phyloP scores from a whole-genome alignment of 2,329 filamentous ascomycete species.

The Colletotrichum spaethianum region DNA sequence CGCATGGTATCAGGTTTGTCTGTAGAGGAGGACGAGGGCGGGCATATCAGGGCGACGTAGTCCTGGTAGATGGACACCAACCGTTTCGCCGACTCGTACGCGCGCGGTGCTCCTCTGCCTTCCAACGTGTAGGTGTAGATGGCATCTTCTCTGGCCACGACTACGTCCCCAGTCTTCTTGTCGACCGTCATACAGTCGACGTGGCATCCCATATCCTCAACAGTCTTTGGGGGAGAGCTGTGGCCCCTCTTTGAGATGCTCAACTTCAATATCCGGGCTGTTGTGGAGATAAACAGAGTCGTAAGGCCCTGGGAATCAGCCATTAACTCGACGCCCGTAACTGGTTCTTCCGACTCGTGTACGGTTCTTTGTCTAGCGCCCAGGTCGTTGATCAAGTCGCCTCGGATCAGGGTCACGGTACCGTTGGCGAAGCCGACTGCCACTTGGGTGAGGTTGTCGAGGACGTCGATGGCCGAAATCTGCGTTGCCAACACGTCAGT shows the following conservation, averaged over 20 bases:
- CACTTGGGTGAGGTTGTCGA: slow-evolving; percentile 91
- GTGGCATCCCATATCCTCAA: slow-evolving; percentile 91
- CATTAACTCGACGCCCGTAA: slow-evolving; percentile 89
- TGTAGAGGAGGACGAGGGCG: slow-evolving; percentile 70
- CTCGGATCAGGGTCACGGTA: slow-evolving; percentile 91
- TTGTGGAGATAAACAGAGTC: slow-evolving; percentile 93
- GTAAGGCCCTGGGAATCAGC: slow-evolving; percentile 71
- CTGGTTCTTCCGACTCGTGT: slow-evolving; percentile 95
- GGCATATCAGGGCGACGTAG: slow-evolving; percentile 89
- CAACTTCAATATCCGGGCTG: slow-evolving; percentile 87
- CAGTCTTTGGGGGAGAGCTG: slow-evolving; percentile 86
- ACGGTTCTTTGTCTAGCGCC: slow-evolving; percentile 95
- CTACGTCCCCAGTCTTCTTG: slow-evolving; percentile 82
- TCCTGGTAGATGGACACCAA: slow-evolving; percentile 84
- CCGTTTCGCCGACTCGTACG: slow-evolving; percentile 92
- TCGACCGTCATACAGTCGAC: slow-evolving; percentile 97
- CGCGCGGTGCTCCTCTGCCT: slow-evolving; percentile 88
- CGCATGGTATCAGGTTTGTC: slow-evolving; percentile 72
- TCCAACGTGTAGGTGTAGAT: slow-evolving; percentile 93
- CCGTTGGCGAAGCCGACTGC: slow-evolving; percentile 97
- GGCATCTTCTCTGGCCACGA: slow-evolving; percentile 95
- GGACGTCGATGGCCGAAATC: slow-evolving; percentile 90
- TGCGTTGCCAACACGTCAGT: slow-evolving; percentile 47
- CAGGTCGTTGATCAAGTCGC: slow-evolving; percentile 94
- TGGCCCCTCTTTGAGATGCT: slow-evolving; percentile 91